Evolutionary conservation across 2,329 filamentous ascomycete species (phyloP), one percentile per base, ranked within the genome.

Genomic region (Stachybotrys elegans): DNA sequence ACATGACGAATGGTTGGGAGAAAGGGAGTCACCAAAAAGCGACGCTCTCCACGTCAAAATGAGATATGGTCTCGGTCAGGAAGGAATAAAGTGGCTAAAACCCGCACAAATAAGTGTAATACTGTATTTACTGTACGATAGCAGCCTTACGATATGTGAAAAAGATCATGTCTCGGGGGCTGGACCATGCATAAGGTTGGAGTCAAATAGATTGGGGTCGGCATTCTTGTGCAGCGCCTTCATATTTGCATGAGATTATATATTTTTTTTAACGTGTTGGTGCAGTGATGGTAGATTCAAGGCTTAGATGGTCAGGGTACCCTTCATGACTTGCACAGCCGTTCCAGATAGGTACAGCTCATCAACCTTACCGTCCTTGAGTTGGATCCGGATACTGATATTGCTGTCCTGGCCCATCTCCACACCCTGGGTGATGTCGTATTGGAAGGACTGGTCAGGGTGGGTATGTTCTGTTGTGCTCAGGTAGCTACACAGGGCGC

Each of bases 321-420:
- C 65, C 29, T 54, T 53, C 63, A 66, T 66, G 20, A 67, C 57
- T 45, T 60, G 55, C 11, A 56, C 55, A 22, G 65, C 65, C 8
- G 63, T 57, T 9, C 65, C 65, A 8, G 58, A 59, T 39, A 68
- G 54, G 29, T 55, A 56, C 22, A 67, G 60, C 8, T 48, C 48
- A 29, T 58, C 51, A 32, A 68, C 57, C 11, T 55, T 48, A 19
- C 54, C 51, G 44, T 56, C 59, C 38, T 61, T 59, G 29, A 61
- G 42, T 27, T 46, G 50, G n/a, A 75, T 66, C 44, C 74, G 67
- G 27, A 79, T 70, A 31, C 60, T 54, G 39, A 79, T 78, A 40
- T 72, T 64, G 53, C 76, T 80, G 58, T 65, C 65, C 50, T 80
- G 63, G 6, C 80, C 81, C 76, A 86, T 84, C 63, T 86, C 82